Percentiles rank a stretch among this genome's conserved stretches.
Evolutionary conservation across 345 rosid species (phyloP).

Genomic region (Salix caprea): DNA sequence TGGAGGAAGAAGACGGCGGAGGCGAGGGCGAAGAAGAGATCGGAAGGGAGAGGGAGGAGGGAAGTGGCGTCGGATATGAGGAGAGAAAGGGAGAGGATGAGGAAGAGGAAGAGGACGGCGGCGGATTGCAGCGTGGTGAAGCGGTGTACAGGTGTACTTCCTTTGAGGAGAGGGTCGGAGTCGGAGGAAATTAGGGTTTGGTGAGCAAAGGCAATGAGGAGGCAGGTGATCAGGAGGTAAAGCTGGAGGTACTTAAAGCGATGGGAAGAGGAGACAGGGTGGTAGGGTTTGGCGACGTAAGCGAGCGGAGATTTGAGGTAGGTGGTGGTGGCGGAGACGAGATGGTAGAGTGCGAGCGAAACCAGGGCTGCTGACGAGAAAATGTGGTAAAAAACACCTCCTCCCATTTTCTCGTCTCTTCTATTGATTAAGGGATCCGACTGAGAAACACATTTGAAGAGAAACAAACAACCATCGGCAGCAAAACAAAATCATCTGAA

Average conservation of each 20-base stretch:
- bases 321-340: constrained; percentile 56
- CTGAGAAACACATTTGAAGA: background rate
- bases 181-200: constrained; percentile 60
- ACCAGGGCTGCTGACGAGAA: constrained; percentile 60
- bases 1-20: constrained; percentile 74
- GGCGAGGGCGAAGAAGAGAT: constrained; percentile 78
- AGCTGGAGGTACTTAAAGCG: constrained; percentile 55
- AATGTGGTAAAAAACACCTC: constrained; percentile 52
- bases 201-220: constrained; percentile 61
- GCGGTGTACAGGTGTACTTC: constrained; percentile 78
- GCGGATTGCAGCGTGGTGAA: constrained; percentile 77
- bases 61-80: constrained; percentile 64
- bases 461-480: background rate
- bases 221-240: constrained; percentile 51
- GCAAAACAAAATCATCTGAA: too few relatives aligned
- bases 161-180: constrained; percentile 80
- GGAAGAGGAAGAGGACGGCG: constrained; percentile 76
- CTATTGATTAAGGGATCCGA: background rate
- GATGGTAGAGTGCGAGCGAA: constrained; percentile 66
- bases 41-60: constrained; percentile 59
- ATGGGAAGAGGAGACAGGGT: constrained; percentile 32
- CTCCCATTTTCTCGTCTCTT: constrained; percentile 30
- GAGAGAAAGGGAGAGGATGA: constrained; percentile 54
- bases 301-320: constrained; percentile 65
- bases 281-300: constrained; percentile 76